Percentiles rank a stretch among this genome's conserved stretches.
phyloP scores from a whole-genome alignment of 2,329 filamentous ascomycete species.

The Aspergillus japonicus region DNA sequence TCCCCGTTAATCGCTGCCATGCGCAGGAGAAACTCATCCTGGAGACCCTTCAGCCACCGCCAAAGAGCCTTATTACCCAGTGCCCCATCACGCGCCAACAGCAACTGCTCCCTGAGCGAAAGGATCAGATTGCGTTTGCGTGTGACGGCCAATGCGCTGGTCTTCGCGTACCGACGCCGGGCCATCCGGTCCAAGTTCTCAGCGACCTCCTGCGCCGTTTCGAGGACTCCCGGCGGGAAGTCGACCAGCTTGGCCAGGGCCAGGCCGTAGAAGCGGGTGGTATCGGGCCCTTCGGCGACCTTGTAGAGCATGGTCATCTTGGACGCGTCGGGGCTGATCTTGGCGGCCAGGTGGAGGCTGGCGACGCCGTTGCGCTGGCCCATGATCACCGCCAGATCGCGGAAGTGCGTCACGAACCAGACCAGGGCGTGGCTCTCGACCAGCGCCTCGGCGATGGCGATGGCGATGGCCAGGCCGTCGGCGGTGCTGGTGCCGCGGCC shows the following conservation, averaged over 20 bases:
- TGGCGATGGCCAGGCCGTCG: slow-evolving; percentile 84
- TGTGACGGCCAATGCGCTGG: slow-evolving; percentile 58
- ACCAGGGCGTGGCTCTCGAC: slow-evolving; percentile 75
- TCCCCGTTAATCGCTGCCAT: slow-evolving; percentile 66
- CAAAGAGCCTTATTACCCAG: slow-evolving; percentile 65
- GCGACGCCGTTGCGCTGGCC: slow-evolving; percentile 73
- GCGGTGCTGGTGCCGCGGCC: slow-evolving; percentile 85
- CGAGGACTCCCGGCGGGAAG: slow-evolving; percentile 66
- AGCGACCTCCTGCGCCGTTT: slow-evolving; percentile 67
- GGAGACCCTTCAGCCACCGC: slow-evolving; percentile 64
- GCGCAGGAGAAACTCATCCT: slow-evolving; percentile 69
- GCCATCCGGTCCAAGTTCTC: slow-evolving; percentile 59
- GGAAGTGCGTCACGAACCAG: slow-evolving; percentile 94
- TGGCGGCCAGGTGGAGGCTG: slow-evolving; percentile 76
- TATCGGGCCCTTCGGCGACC: slow-evolving; percentile 67
- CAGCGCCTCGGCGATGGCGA: slow-evolving; percentile 85
- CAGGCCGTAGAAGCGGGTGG: slow-evolving; percentile 79
- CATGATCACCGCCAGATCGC: slow-evolving; percentile 74
- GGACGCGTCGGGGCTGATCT: slow-evolving; percentile 57
- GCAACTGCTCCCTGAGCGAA: slow-evolving; percentile 68
- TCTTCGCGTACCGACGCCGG: slow-evolving; percentile 59
- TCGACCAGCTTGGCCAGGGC: slow-evolving; percentile 72
- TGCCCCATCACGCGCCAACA: slow-evolving; percentile 63
- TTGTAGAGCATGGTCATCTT: slow-evolving; percentile 88
- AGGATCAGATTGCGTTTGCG: slow-evolving; percentile 72